Base-by-base conservation (phyloP, 2,329 filamentous ascomycete species). In the Geosmithia morbida region DNA sequence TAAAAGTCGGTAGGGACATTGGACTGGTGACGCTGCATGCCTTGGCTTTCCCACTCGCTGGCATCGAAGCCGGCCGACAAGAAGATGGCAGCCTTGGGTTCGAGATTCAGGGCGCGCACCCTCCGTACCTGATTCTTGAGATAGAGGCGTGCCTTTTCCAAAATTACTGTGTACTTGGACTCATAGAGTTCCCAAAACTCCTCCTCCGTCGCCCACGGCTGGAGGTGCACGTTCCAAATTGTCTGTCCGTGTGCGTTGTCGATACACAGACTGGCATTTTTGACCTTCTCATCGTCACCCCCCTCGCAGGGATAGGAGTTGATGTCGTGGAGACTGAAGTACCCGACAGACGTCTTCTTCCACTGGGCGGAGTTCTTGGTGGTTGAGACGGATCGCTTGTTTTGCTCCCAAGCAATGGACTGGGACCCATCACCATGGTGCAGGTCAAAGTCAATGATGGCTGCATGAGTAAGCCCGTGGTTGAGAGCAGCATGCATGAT, bases 1-100 rank as follows among this genome's bases (percentile, higher is more conserved):
- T 97, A 98, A 61, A 98, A 98, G 47, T 90, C 87, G 0, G 90
- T 98, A 0, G 92, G 90, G 2, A 98, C 92, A 58, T 95, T 95
- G 57, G 95, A 89, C 49, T 85, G 83, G 63, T 98, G 92, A 44
- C 92, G 77, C 64, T 98, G 92, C 92, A 98, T 98, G 2, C 87
- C 87, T 3, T 77, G 71, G 17, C 85, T 81, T 62, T 98, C 92
- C 81, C 86, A 94, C 60, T 98, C 88, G 59, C 89, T 96, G 2
- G 92, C 92, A 65, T 98, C 92, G 54, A 98, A 98, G 0, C 92
- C 94, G 2, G 92, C 89, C 43, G 90, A 97, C 45, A 98, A 68
- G 66, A 98, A 98, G 43, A 98, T 88, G 33, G 87, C 90, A 2
- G 85, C 86, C 57, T 83, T 90, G 3, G 88, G 84, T 20, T 68